These are phyloP conservation scores for Leptomonas seymouri DNA, from an alignment of 208 protist genomes.

Conservation along the genomic window DNA sequence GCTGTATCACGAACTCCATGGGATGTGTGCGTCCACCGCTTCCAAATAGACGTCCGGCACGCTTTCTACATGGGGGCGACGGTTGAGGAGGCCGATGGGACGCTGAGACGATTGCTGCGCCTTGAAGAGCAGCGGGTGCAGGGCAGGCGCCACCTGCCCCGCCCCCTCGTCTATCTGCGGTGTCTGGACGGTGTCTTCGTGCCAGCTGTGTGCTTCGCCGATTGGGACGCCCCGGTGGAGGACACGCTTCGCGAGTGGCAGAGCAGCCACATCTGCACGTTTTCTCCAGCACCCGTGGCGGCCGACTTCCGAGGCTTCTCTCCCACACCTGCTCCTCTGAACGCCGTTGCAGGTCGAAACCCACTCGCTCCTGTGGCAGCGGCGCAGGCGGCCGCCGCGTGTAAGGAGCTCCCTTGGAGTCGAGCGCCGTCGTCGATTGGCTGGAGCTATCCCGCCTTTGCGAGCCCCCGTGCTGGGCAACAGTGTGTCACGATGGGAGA, in stretches of 20 bases:
- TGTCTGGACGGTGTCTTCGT: constrained; percentile 63
- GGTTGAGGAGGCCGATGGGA: constrained; percentile 42
- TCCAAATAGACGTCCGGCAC: constrained; percentile 43
- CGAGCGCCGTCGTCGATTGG: constrained; percentile 27
- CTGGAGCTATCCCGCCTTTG: constrained; percentile 29
- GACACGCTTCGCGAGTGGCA: constrained; percentile 21
- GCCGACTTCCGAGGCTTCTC: constrained; percentile 16
- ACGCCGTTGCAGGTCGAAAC: constrained; percentile 17
- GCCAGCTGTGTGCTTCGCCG: constrained; percentile 18
- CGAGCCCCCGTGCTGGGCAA: constrained; percentile 9
- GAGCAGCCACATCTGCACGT: constrained; percentile 18
- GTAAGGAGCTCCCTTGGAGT: constrained; percentile 33
- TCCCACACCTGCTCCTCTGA: constrained; percentile 5
- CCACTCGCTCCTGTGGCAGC: constrained; percentile 15
- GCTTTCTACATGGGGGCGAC: constrained; percentile 48
- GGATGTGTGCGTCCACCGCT: constrained; percentile 43
- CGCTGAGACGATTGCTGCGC: constrained; percentile 27
- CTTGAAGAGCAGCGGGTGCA: constrained; percentile 24
- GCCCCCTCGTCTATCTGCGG: constrained; percentile 35
- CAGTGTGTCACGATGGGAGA: constrained; percentile 45
- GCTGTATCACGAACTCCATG: not conserved
- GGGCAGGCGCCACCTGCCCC: constrained; percentile 1
- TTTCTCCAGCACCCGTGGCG: constrained; percentile 18
- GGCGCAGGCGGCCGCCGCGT: constrained; percentile 13
- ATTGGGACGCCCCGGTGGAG: constrained; percentile 3